Evolutionary conservation across 2,329 filamentous ascomycete genomes (phyloP).

Genomic region (Chaetomium olivaceum): DNA sequence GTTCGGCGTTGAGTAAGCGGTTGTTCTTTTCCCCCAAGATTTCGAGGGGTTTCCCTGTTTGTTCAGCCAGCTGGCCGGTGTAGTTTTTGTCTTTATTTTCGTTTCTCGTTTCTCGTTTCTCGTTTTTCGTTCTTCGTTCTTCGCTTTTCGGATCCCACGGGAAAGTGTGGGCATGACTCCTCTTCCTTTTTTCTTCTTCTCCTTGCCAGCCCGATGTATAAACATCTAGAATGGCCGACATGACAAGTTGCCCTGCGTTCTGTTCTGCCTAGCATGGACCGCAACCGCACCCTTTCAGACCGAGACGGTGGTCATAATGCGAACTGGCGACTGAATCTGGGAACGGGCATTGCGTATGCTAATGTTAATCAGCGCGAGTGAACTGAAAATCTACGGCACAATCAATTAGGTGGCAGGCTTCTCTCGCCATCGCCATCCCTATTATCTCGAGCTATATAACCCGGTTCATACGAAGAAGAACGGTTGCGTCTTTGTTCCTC

Average conservation of each 20-base stretch:
- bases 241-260: not conserved
- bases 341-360: not conserved
- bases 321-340: not conserved
- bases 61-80: not conserved
- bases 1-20: slow-evolving; percentile 7
- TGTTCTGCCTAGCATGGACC: not conserved
- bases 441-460: not conserved
- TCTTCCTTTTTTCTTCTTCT: not conserved
- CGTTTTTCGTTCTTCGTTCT: not conserved
- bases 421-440: not conserved
- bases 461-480: not conserved
- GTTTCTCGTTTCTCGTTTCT: not conserved
- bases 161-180: not conserved
- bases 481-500: not conserved
- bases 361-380: not conserved
- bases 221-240: not conserved
- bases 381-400: not conserved
- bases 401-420: not conserved
- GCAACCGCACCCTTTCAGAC: not conserved
- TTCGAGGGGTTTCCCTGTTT: not conserved
- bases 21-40: not conserved
- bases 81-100: not conserved
- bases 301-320: not conserved
- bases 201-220: not conserved
- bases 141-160: not conserved